Evolutionary conservation across 148 eudicot genomes (phyloP).

Genomic region (Chenopodium berlandieri): DNA sequence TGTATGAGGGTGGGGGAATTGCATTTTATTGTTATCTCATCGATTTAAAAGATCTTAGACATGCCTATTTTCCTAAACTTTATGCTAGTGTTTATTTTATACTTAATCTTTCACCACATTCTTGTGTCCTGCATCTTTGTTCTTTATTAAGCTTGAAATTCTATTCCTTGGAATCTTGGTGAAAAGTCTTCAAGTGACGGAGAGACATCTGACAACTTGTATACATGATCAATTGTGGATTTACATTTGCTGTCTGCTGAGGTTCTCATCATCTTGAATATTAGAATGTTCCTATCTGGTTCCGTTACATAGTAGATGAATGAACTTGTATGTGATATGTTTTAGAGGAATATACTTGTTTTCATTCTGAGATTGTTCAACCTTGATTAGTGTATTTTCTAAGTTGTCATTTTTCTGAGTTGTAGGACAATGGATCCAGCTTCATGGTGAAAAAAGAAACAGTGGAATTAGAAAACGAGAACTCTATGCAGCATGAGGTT

Average conservation of each 20-base stretch:
- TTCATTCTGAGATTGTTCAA: not conserved
- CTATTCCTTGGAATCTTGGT: too few relatives aligned
- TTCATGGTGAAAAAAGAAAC: constrained; percentile 23
- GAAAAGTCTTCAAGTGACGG: not conserved
- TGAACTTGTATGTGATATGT: not conserved
- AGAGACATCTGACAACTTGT: not conserved
- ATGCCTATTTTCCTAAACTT: too few relatives aligned
- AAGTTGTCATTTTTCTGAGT: not conserved
- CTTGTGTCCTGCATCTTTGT: too few relatives aligned
- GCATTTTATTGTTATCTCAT: too few relatives aligned
- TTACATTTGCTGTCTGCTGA: not conserved
- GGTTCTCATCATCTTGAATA: not conserved
- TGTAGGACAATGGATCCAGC: constrained; percentile 31
- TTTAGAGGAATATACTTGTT: not conserved
- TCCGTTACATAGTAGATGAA: not conserved
- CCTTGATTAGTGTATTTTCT: not conserved
- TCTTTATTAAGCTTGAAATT: too few relatives aligned
- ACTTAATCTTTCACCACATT: too few relatives aligned
- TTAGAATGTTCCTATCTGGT: not conserved
- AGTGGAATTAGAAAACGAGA: constrained; percentile 19
- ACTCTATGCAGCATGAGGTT: constrained; percentile 11
- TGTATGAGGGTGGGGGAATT: too few relatives aligned
- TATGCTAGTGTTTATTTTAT: too few relatives aligned
- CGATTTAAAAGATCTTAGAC: too few relatives aligned
- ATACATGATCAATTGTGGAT: not conserved